A percentile compares a stretch with the other conserved stretches of the same genome.
These are phyloP conservation scores for Agaricales sp. DNA, from an alignment of 1,284 basidiomycete species.

Conservation along the genomic window DNA sequence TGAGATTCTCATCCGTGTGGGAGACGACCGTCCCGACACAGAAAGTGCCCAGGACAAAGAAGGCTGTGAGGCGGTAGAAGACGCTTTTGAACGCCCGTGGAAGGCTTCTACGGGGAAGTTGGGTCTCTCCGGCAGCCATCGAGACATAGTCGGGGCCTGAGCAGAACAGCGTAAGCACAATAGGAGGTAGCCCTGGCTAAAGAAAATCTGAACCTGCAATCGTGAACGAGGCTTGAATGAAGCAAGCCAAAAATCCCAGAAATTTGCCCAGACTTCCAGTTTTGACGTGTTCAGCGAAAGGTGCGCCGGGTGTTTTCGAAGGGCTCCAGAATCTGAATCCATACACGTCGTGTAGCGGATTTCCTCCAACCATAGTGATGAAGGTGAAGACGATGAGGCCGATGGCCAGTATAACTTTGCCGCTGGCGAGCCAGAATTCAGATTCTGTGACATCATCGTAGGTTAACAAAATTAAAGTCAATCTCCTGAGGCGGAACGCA, in stretches of 20 bases:
- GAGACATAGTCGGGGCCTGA: constrained; percentile 36
- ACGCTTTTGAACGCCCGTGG: constrained; percentile 33
- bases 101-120: constrained; percentile 27
- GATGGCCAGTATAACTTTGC: constrained; percentile 46
- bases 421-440: constrained; percentile 43
- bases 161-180: not conserved
- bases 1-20: constrained; percentile 46
- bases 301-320: constrained; percentile 26
- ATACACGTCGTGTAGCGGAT: constrained; percentile 50
- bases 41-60: constrained; percentile 42
- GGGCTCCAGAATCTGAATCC: constrained; percentile 51
- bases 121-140: constrained; percentile 38
- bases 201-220: constrained; percentile 22
- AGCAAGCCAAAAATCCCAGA: constrained; percentile 34
- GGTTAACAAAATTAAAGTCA: no score
- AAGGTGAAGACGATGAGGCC: constrained; percentile 53
- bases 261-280: constrained; percentile 32
- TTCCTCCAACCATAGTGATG: constrained; percentile 58
- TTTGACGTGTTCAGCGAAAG: constrained; percentile 34
- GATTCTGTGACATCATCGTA: constrained; percentile 35
- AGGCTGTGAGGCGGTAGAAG: constrained; percentile 38
- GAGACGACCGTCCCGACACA: constrained; percentile 62
- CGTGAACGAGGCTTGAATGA: constrained; percentile 37
- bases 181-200: not conserved
- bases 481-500: constrained; percentile 12